These are phyloP conservation scores for Mycena vitilis DNA, from an alignment of 768 basidiomycete species.

Conservation along the genomic window DNA sequence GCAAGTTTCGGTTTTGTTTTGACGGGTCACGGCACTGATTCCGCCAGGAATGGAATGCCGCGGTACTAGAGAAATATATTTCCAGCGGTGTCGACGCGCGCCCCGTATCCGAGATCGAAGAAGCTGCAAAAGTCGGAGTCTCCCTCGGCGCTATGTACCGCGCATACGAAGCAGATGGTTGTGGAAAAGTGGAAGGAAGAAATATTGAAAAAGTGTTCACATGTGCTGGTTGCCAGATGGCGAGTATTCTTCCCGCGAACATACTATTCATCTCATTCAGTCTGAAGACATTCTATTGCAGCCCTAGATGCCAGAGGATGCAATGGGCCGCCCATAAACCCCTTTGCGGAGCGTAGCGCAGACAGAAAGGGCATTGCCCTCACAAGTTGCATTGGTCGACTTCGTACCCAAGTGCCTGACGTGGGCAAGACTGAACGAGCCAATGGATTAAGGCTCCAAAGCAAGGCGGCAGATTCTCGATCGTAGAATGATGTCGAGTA, in stretches of 20 bases:
- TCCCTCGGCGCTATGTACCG: slow-evolving; percentile 40
- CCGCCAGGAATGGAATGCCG: too few relatives aligned
- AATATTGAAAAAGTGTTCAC: slow-evolving; percentile 33
- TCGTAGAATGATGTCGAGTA: too few relatives aligned
- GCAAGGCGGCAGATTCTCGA: too few relatives aligned
- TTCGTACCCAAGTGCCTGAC: slow-evolving; percentile 14
- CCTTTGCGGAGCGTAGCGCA: background rate
- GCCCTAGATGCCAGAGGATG: slow-evolving; percentile 32
- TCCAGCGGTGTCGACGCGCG: background rate
- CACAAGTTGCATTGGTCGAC: slow-evolving; percentile 8
- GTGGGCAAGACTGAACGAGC: background rate
- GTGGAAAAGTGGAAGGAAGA: slow-evolving; percentile 32
- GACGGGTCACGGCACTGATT: too few relatives aligned
- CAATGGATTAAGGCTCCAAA: too few relatives aligned
- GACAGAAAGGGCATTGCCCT: slow-evolving; percentile 21
- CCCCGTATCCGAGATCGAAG: slow-evolving; percentile 35
- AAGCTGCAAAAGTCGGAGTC: slow-evolving; percentile 38
- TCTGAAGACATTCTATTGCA: slow-evolving; percentile 39
- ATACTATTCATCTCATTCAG: background rate
- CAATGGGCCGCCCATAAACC: slow-evolving; percentile 37
- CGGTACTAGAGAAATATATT: background rate
- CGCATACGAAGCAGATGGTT: slow-evolving; percentile 37
- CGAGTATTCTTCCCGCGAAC: slow-evolving; percentile 4
- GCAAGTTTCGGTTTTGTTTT: background rate
- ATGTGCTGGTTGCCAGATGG: slow-evolving; percentile 42